Percentiles rank a stretch among this genome's conserved stretches.
Conservation (phyloP, 2,329 filamentous ascomycete genomes). For the Diplodia sapinea region DNA sequence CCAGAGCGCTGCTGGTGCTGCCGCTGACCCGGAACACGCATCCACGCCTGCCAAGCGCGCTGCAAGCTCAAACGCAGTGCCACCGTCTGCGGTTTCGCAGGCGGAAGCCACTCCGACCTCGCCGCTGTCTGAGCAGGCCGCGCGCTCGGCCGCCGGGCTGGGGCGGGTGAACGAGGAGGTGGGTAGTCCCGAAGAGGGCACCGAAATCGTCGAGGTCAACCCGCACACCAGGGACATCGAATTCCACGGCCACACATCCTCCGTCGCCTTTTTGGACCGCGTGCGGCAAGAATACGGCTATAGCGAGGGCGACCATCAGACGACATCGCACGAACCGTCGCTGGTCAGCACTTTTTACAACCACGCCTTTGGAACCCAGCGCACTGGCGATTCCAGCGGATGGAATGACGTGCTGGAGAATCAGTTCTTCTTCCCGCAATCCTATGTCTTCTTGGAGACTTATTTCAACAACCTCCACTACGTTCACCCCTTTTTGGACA, state of each 20-base stretch:
- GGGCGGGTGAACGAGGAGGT: conserved; percentile 14
- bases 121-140: conserved; percentile 11
- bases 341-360: conserved; percentile 56
- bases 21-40: neutral
- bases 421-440: conserved; percentile 53
- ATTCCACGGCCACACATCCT: conserved; percentile 57
- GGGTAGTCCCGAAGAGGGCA: conserved; percentile 49
- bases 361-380: conserved; percentile 48
- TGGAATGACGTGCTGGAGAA: conserved; percentile 34
- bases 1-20: conserved; percentile 29
- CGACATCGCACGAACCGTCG: conserved; percentile 42
- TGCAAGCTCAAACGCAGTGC: neutral
- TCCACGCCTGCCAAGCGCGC: neutral
- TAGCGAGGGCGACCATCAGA: conserved; percentile 31
- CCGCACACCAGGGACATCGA: conserved; percentile 48
- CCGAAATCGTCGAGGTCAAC: conserved; percentile 54
- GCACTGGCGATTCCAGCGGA: conserved; percentile 18
- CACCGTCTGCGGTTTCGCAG: neutral
- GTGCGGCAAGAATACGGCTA: conserved; percentile 42
- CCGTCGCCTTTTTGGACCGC: conserved; percentile 53
- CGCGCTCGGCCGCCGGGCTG: neutral
- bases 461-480: conserved; percentile 59
- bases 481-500: conserved; percentile 57
- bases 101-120: conserved; percentile 10
- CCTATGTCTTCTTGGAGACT: conserved; percentile 53